Evolutionary conservation across 1,139 yeast genomes (phyloP).

Genomic region (Pichia sp.): DNA sequence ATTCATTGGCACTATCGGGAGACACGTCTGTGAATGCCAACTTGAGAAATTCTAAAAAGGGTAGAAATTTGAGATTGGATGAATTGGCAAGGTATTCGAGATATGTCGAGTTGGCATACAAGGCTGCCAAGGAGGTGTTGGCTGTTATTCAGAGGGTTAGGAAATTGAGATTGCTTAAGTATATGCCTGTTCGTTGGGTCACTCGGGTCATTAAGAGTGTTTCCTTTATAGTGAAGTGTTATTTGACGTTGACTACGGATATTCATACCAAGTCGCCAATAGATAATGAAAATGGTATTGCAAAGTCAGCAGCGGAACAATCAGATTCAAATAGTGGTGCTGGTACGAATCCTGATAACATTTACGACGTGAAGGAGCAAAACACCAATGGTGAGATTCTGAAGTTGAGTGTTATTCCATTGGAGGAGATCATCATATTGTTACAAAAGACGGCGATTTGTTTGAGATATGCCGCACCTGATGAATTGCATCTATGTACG

Average conservation of each 20-base stretch:
- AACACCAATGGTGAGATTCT: constrained; percentile 41
- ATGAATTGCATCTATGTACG: constrained; percentile 80
- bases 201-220: constrained; percentile 88
- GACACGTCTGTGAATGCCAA: constrained; percentile 30
- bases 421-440: constrained; percentile 65
- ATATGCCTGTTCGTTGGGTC: constrained; percentile 91
- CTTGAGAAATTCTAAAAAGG: constrained; percentile 24
- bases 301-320: no score
- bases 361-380: constrained; percentile 2
- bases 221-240: constrained; percentile 86
- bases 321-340: background rate
- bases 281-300: constrained; percentile 3
- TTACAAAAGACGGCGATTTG: constrained; percentile 75
- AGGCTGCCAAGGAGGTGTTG: constrained; percentile 79
- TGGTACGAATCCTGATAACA: background rate
- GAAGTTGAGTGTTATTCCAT: constrained; percentile 61
- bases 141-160: constrained; percentile 73
- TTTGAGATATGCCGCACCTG: constrained; percentile 82
- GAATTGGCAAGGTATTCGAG: constrained; percentile 74
- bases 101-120: constrained; percentile 79
- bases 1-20: constrained; percentile 71
- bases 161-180: constrained; percentile 58
- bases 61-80: constrained; percentile 49
- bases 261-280: constrained; percentile 21
- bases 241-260: constrained; percentile 59